A percentile compares a stretch with the other conserved stretches of the same genome.
Conservation (phyloP, 192 early-diverging fungal species). For the Backusella australiensis region DNA sequence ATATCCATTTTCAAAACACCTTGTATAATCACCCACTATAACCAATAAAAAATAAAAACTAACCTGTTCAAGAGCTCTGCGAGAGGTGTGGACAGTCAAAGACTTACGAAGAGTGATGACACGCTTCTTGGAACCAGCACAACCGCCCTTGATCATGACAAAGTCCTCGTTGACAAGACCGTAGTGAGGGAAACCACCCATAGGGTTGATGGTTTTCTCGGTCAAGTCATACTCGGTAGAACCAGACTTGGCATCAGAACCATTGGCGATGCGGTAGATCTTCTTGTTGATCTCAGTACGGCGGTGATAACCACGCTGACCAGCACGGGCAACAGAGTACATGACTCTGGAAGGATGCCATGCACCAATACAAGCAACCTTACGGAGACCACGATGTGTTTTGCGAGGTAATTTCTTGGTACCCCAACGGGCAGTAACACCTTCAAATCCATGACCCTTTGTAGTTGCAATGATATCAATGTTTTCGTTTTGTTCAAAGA, state of each 20-base stretch:
- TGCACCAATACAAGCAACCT: conserved; percentile 99
- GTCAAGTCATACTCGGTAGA: conserved; percentile 97
- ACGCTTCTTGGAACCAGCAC: too few species aligned
- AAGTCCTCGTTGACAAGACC: conserved; percentile 46
- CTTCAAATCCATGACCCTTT: conserved; percentile 99
- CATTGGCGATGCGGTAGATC: conserved; percentile 98
- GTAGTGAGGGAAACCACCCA: conserved; percentile 99
- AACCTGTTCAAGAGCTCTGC: too few species aligned
- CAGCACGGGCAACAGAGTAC: conserved; percentile 99
- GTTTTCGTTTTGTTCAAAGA: conserved; percentile 99
- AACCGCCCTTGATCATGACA: too few species aligned
- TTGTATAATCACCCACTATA: too few species aligned
- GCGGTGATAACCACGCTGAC: conserved; percentile 99
- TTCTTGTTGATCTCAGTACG: conserved; percentile 99
- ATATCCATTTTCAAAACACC: too few species aligned
- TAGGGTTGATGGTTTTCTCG: conserved; percentile 93
- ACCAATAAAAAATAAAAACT: too few species aligned
- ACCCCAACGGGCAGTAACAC: conserved; percentile 99
- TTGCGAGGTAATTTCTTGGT: conserved; percentile 99
- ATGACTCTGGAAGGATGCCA: conserved; percentile 97
- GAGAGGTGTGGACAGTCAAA: too few species aligned
- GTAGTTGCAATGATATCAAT: conserved; percentile 98
- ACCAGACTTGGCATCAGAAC: conserved; percentile 76
- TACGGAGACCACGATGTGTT: conserved; percentile 99
- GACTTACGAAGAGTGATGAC: too few species aligned